A percentile compares a stretch with the other conserved stretches of the same genome.
phyloP scores from a whole-genome alignment of 345 rosid species.

The Heritiera fomes region DNA sequence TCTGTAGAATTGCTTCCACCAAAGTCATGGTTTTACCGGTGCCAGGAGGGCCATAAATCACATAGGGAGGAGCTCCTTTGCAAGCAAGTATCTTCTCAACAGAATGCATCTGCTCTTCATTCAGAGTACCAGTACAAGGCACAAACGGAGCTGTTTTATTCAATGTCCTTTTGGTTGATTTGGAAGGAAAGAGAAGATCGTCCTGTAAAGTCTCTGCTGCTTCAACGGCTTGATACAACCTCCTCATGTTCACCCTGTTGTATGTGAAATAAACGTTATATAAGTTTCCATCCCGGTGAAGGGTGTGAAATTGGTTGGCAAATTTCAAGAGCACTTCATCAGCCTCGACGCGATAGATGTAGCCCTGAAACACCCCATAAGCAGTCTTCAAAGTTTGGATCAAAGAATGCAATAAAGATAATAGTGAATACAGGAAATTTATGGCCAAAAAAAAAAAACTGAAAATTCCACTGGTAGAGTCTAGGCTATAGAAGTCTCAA shows the following conservation, averaged over 20 bases:
- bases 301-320: slow-evolving; percentile 30
- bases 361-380: slow-evolving; percentile 40
- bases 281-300: slow-evolving; percentile 31
- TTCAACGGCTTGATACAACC: slow-evolving; percentile 57
- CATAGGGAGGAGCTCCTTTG: slow-evolving; percentile 60
- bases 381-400: not conserved
- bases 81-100: slow-evolving; percentile 53
- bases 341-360: slow-evolving; percentile 48
- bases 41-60: slow-evolving; percentile 70
- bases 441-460: too few species aligned
- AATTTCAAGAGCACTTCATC: slow-evolving; percentile 59
- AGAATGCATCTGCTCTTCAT: slow-evolving; percentile 53
- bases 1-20: slow-evolving; percentile 57
- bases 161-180: slow-evolving; percentile 26
- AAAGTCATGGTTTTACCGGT: slow-evolving; percentile 64
- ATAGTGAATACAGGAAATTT: not conserved
- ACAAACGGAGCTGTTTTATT: slow-evolving; percentile 26
- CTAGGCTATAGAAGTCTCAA: not conserved
- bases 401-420: not conserved
- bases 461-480: not conserved
- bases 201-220: slow-evolving; percentile 41
- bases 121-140: slow-evolving; percentile 40
- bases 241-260: slow-evolving; percentile 49
- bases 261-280: slow-evolving; percentile 43
- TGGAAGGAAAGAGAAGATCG: slow-evolving; percentile 48